A percentile compares a stretch with the other conserved stretches of the same genome.
These are phyloP conservation scores for Apiospora rasikravindrae DNA, from an alignment of 2,329 filamentous ascomycete genomes.

Conservation along the genomic window DNA sequence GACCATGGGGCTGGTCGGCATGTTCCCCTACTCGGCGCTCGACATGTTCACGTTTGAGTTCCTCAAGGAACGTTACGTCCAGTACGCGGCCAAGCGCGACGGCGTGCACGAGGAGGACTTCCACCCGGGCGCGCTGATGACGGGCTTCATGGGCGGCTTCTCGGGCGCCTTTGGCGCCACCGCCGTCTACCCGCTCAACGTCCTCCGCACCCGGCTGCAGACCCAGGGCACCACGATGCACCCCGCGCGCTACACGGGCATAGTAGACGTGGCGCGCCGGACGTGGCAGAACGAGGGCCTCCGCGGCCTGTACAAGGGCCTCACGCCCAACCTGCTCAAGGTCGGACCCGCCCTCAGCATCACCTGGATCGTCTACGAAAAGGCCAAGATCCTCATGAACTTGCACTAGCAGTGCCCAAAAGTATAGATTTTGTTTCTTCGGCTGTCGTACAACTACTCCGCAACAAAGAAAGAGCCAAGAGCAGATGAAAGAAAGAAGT, in stretches of 20 bases:
- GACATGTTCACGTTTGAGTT: constrained; percentile 96
- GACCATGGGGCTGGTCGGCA: constrained; percentile 90
- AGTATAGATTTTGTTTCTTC: background rate
- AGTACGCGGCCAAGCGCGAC: constrained; percentile 69
- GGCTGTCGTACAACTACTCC: background rate
- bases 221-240: constrained; percentile 95
- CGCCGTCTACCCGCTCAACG: constrained; percentile 94
- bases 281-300: constrained; percentile 84
- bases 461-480: background rate
- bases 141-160: constrained; percentile 86
- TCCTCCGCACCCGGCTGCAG: constrained; percentile 89
- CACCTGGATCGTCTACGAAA: constrained; percentile 92
- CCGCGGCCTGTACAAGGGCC: constrained; percentile 88
- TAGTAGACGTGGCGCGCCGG: constrained; percentile 84
- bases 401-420: background rate
- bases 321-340: constrained; percentile 95
- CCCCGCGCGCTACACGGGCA: constrained; percentile 86
- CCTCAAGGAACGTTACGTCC: constrained; percentile 76
- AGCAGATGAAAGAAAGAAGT: background rate
- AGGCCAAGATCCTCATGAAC: constrained; percentile 67
- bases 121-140: constrained; percentile 78
- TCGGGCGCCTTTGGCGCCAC: constrained; percentile 91
- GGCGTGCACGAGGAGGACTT: constrained; percentile 85
- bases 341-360: constrained; percentile 96
- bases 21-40: constrained; percentile 98